phyloP scores from a whole-genome alignment of 768 basidiomycete genomes.

The Psilocybe cubensis region DNA sequence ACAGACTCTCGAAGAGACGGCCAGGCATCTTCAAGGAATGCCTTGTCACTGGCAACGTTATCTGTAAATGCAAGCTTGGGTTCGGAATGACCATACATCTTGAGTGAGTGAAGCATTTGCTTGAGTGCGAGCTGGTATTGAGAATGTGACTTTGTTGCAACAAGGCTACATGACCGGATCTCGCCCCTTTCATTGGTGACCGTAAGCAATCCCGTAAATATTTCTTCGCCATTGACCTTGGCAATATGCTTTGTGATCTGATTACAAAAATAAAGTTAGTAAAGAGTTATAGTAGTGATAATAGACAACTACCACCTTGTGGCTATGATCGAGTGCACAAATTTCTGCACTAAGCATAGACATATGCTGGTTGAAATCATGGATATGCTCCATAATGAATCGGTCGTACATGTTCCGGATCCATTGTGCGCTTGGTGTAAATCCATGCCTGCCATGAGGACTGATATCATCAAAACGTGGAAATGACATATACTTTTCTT shows the following conservation, averaged over 20 bases:
- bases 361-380: constrained; percentile 23
- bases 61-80: constrained; percentile 20
- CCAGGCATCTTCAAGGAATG: constrained; percentile 21
- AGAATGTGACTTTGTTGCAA: constrained; percentile 31
- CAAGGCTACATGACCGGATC: constrained; percentile 21
- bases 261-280: not conserved
- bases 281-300: not conserved
- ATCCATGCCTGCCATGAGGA: constrained; percentile 20
- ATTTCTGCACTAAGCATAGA: constrained; percentile 22
- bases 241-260: constrained; percentile 30
- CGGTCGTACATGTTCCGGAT: constrained; percentile 25
- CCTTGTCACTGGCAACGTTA: constrained; percentile 19
- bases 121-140: constrained; percentile 24
- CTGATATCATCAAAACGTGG: constrained; percentile 21
- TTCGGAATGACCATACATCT: constrained; percentile 19
- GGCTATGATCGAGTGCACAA: constrained; percentile 26
- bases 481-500: too few relatives aligned
- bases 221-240: constrained; percentile 25
- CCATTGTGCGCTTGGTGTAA: constrained; percentile 26
- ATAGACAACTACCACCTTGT: constrained; percentile 7
- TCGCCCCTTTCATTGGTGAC: constrained; percentile 31
- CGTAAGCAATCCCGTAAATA: constrained; percentile 28
- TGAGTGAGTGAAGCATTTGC: constrained; percentile 14
- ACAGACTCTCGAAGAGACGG: constrained; percentile 25
- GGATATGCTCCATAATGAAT: constrained; percentile 16